Conservation (phyloP, 495 filamentous ascomycete species). For the Penicillium pulvis region DNA sequence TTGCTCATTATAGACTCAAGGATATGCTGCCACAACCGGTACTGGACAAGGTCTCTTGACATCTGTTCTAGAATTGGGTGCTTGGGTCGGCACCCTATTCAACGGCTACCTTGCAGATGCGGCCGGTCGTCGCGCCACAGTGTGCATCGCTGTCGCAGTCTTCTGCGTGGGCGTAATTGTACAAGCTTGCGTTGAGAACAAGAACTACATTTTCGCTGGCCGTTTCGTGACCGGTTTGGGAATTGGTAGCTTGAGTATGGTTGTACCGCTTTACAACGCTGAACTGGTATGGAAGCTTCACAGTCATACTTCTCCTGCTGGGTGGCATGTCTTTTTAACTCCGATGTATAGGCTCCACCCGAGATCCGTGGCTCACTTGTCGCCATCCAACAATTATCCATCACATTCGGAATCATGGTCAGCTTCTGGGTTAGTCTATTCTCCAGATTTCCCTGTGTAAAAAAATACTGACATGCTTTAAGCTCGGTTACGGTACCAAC, state of each 20-base stretch:
- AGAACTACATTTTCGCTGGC: slow-evolving; percentile 66
- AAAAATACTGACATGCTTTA: slow-evolving; percentile 35
- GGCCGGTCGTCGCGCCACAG: slow-evolving; percentile 70
- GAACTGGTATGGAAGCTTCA: slow-evolving; percentile 33
- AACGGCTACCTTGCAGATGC: slow-evolving; percentile 76
- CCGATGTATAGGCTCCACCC: slow-evolving; percentile 45
- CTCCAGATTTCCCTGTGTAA: not conserved
- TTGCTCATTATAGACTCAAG: slow-evolving; percentile 22
- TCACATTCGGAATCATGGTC: slow-evolving; percentile 63
- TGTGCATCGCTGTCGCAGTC: slow-evolving; percentile 65
- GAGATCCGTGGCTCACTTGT: slow-evolving; percentile 72
- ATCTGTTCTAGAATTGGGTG: slow-evolving; percentile 79
- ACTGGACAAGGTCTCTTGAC: slow-evolving; percentile 64
- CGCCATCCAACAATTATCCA: slow-evolving; percentile 72
- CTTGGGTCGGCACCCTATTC: slow-evolving; percentile 75
- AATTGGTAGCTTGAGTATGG: slow-evolving; percentile 38
- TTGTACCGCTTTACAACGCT: slow-evolving; percentile 63
- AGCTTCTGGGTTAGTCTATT: slow-evolving; percentile 59
- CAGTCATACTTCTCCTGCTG: not conserved
- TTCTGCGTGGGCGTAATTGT: slow-evolving; percentile 78
- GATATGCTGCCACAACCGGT: slow-evolving; percentile 48
- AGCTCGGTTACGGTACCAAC: slow-evolving; percentile 46
- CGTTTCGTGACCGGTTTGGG: slow-evolving; percentile 69
- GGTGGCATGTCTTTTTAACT: slow-evolving; percentile 55
- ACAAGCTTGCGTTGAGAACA: slow-evolving; percentile 63